Evolutionary conservation across 1,284 basidiomycete genomes (phyloP).

Genomic region (Veloporphyrellus conicus): DNA sequence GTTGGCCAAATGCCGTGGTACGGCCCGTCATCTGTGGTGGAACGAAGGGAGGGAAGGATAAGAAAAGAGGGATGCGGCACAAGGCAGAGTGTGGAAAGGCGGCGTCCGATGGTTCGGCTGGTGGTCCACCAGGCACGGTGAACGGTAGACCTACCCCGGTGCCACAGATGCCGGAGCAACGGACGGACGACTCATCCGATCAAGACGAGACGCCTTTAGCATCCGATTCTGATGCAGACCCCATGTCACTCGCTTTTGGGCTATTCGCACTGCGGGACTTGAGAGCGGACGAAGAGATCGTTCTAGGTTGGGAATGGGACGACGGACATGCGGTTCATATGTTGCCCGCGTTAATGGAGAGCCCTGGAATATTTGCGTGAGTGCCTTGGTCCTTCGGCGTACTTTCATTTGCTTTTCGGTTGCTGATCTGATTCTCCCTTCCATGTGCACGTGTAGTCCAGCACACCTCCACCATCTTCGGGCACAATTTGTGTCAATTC

Average conservation of each 20-base stretch:
- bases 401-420: slow-evolving; percentile 1
- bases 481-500: slow-evolving; percentile 63
- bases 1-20: slow-evolving; percentile 85
- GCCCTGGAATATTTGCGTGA: slow-evolving; percentile 54
- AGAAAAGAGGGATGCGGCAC: slow-evolving; percentile 17
- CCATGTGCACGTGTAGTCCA: slow-evolving; percentile 34
- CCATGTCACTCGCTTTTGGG: slow-evolving; percentile 66
- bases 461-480: slow-evolving; percentile 54
- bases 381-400: slow-evolving; percentile 19
- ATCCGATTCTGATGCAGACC: slow-evolving; percentile 30
- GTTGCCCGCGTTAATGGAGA: slow-evolving; percentile 66
- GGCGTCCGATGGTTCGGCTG: slow-evolving; percentile 4
- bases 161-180: slow-evolving; percentile 12
- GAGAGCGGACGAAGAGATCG: slow-evolving; percentile 79
- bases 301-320: slow-evolving; percentile 96
- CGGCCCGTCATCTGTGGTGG: slow-evolving; percentile 65
- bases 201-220: slow-evolving; percentile 36
- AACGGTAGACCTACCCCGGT: slow-evolving; percentile 10
- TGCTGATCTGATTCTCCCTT: slow-evolving; percentile 1
- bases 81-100: slow-evolving; percentile 18
- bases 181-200: slow-evolving; percentile 17
- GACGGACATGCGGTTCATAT: slow-evolving; percentile 85
- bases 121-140: slow-evolving; percentile 3
- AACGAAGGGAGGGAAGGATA: slow-evolving; percentile 15
- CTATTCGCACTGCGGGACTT: slow-evolving; percentile 81